Percentiles rank a stretch among this genome's conserved stretches.
These are phyloP conservation scores for Protomyces pachydermus DNA, from an alignment of 1,139 yeast genomes.

Conservation along the genomic window DNA sequence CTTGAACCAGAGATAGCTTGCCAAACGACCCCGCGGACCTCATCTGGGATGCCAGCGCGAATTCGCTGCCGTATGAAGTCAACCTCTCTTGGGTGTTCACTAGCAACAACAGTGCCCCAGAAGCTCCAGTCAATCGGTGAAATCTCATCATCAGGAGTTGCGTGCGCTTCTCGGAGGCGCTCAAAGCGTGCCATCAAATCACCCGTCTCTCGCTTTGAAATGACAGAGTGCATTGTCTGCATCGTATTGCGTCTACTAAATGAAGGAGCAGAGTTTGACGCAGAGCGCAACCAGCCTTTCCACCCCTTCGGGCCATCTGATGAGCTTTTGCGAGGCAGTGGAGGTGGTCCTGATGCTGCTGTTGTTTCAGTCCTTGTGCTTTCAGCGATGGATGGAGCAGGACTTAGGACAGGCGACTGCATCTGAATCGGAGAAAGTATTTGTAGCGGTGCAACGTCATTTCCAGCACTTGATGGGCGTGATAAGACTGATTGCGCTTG, in stretches of 20 bases:
- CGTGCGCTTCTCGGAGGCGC: background rate
- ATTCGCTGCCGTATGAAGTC: background rate
- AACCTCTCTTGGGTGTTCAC: conserved; percentile 1
- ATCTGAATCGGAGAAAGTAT: background rate
- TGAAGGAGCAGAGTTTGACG: conserved; percentile 3
- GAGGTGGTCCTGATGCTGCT: background rate
- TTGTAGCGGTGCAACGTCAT: background rate
- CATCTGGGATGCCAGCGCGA: conserved; percentile 4
- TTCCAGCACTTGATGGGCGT: no score
- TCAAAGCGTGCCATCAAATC: background rate
- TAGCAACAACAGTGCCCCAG: background rate
- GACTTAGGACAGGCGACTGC: background rate
- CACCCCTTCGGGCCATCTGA: conserved; percentile 13
- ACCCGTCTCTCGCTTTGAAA: background rate
- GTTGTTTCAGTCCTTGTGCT: background rate
- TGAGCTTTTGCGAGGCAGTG: conserved; percentile 33
- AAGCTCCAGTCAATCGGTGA: background rate
- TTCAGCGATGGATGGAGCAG: background rate
- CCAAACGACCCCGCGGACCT: conserved; percentile 9
- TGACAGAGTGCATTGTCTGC: background rate
- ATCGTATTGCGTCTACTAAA: background rate
- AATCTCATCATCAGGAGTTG: background rate
- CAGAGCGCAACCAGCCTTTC: conserved; percentile 25
- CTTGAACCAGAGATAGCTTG: conserved; percentile 3
- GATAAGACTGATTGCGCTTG: no score